Conservation (phyloP, 768 basidiomycete genomes). For the Terana coerulea region DNA sequence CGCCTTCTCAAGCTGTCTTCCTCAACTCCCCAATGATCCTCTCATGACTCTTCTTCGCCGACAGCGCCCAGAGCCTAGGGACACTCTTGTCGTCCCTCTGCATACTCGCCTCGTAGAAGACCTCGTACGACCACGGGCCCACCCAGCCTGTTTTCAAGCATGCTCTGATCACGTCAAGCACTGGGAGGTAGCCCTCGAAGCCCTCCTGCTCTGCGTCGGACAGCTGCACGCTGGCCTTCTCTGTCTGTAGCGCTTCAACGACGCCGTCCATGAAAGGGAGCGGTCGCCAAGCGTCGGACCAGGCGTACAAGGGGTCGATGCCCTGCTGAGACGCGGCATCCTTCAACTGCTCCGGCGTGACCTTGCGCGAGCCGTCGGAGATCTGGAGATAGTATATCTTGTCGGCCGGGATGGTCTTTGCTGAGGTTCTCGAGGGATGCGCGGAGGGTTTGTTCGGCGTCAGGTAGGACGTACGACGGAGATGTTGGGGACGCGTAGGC, state of each 20-base stretch:
- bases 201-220: neutral
- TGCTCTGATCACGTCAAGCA: slow-evolving; percentile 24
- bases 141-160: slow-evolving; percentile 26
- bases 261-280: slow-evolving; percentile 23
- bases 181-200: slow-evolving; percentile 24
- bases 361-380: slow-evolving; percentile 24
- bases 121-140: slow-evolving; percentile 29
- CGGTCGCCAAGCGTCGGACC: slow-evolving; percentile 28
- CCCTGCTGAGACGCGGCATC: slow-evolving; percentile 20
- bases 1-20: neutral
- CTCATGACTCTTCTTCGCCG: slow-evolving; percentile 16
- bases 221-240: neutral
- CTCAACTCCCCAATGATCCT: slow-evolving; percentile 15
- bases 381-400: slow-evolving; percentile 32
- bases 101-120: slow-evolving; percentile 23
- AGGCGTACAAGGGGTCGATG: slow-evolving; percentile 24
- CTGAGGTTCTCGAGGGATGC: slow-evolving; percentile 21
- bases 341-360: slow-evolving; percentile 15
- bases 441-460: slow-evolving; percentile 15
- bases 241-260: neutral
- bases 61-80: slow-evolving; percentile 21
- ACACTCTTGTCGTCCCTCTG: slow-evolving; percentile 14
- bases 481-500: slow-evolving; percentile 24
- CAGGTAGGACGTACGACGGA: slow-evolving; percentile 10
- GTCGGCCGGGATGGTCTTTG: slow-evolving; percentile 14